Evolutionary conservation across 805 yeast genomes (phyloP).

Genomic region (Vanderwaltozyma polyspora): DNA sequence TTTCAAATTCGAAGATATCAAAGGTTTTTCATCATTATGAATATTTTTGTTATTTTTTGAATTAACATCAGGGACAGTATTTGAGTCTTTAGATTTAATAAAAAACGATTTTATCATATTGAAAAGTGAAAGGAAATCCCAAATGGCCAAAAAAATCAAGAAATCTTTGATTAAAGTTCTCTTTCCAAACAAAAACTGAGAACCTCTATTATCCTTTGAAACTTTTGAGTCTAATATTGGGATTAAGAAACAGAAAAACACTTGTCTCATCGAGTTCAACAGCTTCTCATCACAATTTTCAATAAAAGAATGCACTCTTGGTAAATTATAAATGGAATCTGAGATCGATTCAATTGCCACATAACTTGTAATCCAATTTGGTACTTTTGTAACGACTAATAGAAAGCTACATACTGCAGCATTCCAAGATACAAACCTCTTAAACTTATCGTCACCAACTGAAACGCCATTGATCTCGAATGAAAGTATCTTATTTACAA

Average conservation of each 20-base stretch:
- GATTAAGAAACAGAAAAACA: slow-evolving; percentile 7
- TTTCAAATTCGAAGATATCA: slow-evolving; percentile 9
- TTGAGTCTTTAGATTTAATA: not conserved
- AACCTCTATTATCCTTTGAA: slow-evolving; percentile 1
- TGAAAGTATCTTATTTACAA: too few relatives aligned
- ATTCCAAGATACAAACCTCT: too few relatives aligned
- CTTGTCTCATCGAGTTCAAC: slow-evolving; percentile 7
- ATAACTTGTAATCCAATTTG: slow-evolving; percentile 11
- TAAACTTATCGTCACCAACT: too few relatives aligned
- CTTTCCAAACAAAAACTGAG: slow-evolving; percentile 8
- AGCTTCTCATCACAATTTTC: slow-evolving; percentile 2
- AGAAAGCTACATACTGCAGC: too few relatives aligned
- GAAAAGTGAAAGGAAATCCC: slow-evolving; percentile 11
- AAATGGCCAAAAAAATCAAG: slow-evolving; percentile 8
- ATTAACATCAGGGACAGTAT: not conserved
- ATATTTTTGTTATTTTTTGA: not conserved
- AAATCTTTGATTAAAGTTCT: slow-evolving; percentile 11
- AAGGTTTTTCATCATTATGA: slow-evolving; percentile 6
- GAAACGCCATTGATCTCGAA: too few relatives aligned
- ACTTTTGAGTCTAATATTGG: slow-evolving; percentile 6
- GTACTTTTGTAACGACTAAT: too few relatives aligned
- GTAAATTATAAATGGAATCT: slow-evolving; percentile 2
- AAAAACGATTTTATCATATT: slow-evolving; percentile 1
- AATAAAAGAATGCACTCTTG: not conserved
- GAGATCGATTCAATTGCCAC: slow-evolving; percentile 8